Base-by-base conservation (phyloP, 2,329 filamentous ascomycete species). In the Trichothecium sympodiale region DNA sequence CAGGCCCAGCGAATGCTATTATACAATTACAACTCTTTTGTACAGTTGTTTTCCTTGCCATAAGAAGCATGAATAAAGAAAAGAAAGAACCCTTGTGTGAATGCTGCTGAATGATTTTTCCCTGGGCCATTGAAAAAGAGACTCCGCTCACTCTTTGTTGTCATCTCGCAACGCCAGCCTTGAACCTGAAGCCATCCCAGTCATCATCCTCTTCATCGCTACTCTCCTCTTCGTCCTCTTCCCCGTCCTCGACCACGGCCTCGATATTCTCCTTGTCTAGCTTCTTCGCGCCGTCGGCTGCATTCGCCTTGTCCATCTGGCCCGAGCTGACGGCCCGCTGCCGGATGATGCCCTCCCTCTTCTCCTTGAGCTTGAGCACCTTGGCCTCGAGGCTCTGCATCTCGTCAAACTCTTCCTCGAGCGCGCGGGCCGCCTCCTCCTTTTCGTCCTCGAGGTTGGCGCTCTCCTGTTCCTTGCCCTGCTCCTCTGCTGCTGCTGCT, bases 391-490 rank as follows among this genome's bases (percentile, higher is more conserved):
- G 67, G 50, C 78, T 74, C 51, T 83, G 79, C 83, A 89, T 89
- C 52, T 87, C 79, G 39, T 86, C 83, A 45, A 89, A 82, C 54
- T 89, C 84, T 29, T 79, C 74, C 55, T 86, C 80, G 38, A 88
- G 59, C 20, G 80, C 76, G 16, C 80, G 69, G 29, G 71, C 73
- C 2, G 84, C 83, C 47, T 91, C 84, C 52, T 91, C 84, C 38
- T 73, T 73, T 52, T 87, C 83, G 28, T 78, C 80, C 38, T 71
- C 71, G 2, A 77, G 52, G 46, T 74, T 77, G 71, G 29, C 69
- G 64, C 42, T 62, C 20, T 25, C 20, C 20, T 25, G 6, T 25
- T 25, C 20, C 20, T 25, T 65, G 28, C 20, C 17, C 12, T 17
- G 31, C 13, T 38, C 38, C 31, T 69, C 64, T 9, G 60, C 58